Conservation (phyloP, 2,329 filamentous ascomycete genomes). For the Aspergillus sojae region DNA sequence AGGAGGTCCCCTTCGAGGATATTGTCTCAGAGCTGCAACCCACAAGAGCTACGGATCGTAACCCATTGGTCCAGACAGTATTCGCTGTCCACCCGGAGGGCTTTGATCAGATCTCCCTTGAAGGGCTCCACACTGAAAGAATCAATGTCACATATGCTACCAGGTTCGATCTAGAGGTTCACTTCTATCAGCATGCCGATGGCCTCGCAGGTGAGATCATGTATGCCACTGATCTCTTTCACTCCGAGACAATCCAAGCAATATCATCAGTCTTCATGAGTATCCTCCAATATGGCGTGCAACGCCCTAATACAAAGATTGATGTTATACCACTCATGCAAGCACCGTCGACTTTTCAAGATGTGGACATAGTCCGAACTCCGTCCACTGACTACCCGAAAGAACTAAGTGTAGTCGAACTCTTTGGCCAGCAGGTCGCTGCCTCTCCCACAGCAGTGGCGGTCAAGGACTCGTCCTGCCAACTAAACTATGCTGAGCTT, state of each 20-base stretch:
- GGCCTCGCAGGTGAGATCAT: constrained; percentile 3
- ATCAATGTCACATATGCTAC: constrained; percentile 2
- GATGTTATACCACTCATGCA: too few relatives aligned
- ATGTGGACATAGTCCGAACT: too few relatives aligned
- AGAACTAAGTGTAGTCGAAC: too few relatives aligned
- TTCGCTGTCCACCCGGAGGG: constrained; percentile 8
- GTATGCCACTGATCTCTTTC: constrained; percentile 8
- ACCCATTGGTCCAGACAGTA: constrained; percentile 10
- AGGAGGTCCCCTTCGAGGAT: constrained; percentile 11
- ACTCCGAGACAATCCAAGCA: not conserved
- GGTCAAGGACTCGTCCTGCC: too few relatives aligned
- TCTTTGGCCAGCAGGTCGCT: too few relatives aligned
- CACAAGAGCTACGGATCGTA: constrained; percentile 1
- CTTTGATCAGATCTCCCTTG: not conserved
- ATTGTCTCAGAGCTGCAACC: constrained; percentile 6
- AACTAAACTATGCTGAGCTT: too few relatives aligned
- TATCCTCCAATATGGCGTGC: too few relatives aligned
- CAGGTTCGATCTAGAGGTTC: constrained; percentile 11
- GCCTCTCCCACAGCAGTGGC: too few relatives aligned
- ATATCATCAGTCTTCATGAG: constrained; percentile 1
- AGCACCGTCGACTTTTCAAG: too few relatives aligned
- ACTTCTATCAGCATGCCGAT: constrained; percentile 5
- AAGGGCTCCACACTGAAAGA: constrained; percentile 7
- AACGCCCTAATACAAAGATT: too few relatives aligned
- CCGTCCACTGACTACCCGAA: too few relatives aligned